Conservation (phyloP, 192 early-diverging fungal species). For the Rhizoclosmatium globosum region DNA sequence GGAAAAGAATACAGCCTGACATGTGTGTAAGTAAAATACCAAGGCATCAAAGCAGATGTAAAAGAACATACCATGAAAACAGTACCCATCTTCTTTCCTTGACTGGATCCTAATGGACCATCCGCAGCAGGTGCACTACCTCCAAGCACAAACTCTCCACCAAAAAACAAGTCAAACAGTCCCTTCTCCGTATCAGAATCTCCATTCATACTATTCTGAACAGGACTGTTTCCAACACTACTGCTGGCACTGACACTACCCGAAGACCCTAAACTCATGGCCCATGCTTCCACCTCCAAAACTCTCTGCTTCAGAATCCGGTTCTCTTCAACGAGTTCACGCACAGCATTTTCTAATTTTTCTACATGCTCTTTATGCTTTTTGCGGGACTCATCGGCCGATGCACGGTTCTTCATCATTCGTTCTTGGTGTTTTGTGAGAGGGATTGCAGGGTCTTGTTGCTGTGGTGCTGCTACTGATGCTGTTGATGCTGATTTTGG, state of each 20-base stretch:
- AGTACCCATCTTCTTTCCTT: conserved; percentile 29
- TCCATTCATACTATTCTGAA: neutral
- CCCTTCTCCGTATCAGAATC: neutral
- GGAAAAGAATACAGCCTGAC: conserved; percentile 82
- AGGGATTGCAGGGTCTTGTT: conserved; percentile 44
- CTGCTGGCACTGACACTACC: neutral
- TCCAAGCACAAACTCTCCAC: neutral
- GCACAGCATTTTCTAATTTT: conserved; percentile 65
- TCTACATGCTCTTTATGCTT: conserved; percentile 88
- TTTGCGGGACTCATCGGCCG: conserved; percentile 86
- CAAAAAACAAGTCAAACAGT: conserved; percentile 20
- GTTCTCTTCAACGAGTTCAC: conserved; percentile 61
- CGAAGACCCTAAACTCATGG: neutral
- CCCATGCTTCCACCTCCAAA: conserved; percentile 43
- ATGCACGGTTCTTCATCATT: conserved; percentile 92
- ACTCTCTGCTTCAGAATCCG: conserved; percentile 50
- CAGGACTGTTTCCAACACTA: neutral
- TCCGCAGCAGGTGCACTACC: neutral
- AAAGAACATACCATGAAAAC: conserved; percentile 27
- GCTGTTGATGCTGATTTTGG: neutral
- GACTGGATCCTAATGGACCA: neutral
- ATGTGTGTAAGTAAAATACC: conserved; percentile 1
- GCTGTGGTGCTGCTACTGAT: conserved; percentile 16
- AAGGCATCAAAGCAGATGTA: neutral
- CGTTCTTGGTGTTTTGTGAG: conserved; percentile 83